Evolutionary conservation across 306 rosid genomes (phyloP).

Genomic region (Carpinus viminea): DNA sequence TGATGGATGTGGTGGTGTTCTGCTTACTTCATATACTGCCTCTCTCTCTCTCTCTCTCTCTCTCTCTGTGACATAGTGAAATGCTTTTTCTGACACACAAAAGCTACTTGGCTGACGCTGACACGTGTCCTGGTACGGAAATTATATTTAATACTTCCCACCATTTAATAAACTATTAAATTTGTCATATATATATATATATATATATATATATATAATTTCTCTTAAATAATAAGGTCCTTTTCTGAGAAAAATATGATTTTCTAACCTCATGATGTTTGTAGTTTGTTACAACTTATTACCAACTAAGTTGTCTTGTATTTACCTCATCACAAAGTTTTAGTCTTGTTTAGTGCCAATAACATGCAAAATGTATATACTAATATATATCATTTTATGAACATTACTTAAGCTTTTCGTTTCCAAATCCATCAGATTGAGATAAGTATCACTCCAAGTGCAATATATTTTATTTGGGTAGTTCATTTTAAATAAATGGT

Average conservation of each 20-base stretch:
- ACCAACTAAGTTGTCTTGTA: too few species aligned
- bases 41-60: conserved; percentile 13
- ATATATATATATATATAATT: too few species aligned
- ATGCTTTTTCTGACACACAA: conserved; percentile 54
- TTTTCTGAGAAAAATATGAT: not conserved
- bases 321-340: too few species aligned
- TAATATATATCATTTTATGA: too few species aligned
- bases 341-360: too few species aligned
- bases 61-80: conserved; percentile 28
- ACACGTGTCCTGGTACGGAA: conserved; percentile 36
- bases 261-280: too few species aligned
- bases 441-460: too few species aligned
- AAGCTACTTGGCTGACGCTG: conserved; percentile 33
- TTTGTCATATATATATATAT: not conserved
- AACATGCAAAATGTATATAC: too few species aligned
- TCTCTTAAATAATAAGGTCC: not conserved
- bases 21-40: conserved; percentile 40
- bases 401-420: too few species aligned
- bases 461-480: too few species aligned
- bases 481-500: too few species aligned
- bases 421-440: too few species aligned
- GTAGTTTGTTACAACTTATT: not conserved
- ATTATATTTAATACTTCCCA: not conserved
- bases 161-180: not conserved
- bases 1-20: conserved; percentile 34